A percentile compares a stretch with the other conserved stretches of the same genome.
Evolutionary conservation across 352 stramenopile species (phyloP).

Genomic region (Pseudoperonospora humuli): DNA sequence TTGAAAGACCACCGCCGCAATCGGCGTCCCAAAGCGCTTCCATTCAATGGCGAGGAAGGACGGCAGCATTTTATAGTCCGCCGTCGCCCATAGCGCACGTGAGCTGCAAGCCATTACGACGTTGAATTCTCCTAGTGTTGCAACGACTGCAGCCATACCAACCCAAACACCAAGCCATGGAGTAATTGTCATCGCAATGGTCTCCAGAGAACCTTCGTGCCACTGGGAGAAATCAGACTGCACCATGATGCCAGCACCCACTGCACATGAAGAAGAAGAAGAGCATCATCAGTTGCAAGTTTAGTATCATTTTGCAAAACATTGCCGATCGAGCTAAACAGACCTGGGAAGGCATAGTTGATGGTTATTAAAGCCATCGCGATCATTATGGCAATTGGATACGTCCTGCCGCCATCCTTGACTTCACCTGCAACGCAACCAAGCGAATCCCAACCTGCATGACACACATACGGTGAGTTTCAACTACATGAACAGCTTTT

Average conservation of each 20-base stretch:
- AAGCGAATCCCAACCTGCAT: constrained; percentile 67
- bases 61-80: constrained; percentile 83
- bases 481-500: too few relatives aligned
- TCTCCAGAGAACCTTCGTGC: constrained; percentile 69
- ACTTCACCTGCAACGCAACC: constrained; percentile 81
- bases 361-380: constrained; percentile 76
- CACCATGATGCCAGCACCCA: constrained; percentile 72
- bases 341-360: constrained; percentile 79
- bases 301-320: background rate
- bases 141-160: constrained; percentile 62
- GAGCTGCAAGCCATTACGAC: constrained; percentile 83
- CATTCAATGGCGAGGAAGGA: constrained; percentile 50
- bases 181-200: constrained; percentile 60
- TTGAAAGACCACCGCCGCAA: constrained; percentile 72
- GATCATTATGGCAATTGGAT: constrained; percentile 78
- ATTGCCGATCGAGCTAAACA: background rate
- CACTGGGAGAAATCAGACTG: constrained; percentile 59
- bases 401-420: constrained; percentile 68
- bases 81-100: constrained; percentile 69
- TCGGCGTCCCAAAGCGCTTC: constrained; percentile 68
- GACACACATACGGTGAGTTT: too few relatives aligned
- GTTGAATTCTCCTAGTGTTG: constrained; percentile 80
- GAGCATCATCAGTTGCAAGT: background rate
- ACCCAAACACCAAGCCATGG: constrained; percentile 81
- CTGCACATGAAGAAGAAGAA: constrained; percentile 12